Percentiles rank a stretch among this genome's conserved stretches.
Evolutionary conservation across 1,139 yeast genomes (phyloP).

Genomic region (Yamadazyma dushanensis): DNA sequence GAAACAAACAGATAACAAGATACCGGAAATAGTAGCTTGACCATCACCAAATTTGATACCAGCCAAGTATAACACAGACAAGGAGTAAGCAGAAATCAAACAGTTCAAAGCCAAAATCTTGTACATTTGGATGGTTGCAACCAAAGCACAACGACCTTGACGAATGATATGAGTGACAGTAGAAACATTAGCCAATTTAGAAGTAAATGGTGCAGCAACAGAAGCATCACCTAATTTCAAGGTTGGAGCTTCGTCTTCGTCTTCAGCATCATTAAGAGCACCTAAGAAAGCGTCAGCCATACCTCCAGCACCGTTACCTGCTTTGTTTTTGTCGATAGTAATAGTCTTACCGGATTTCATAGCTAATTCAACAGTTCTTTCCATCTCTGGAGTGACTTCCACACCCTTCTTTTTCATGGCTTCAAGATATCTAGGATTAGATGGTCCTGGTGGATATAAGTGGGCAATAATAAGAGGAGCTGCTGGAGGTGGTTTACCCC

Average conservation of each 20-base stretch:
- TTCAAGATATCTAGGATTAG: constrained; percentile 82
- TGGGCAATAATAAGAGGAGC: constrained; percentile 89
- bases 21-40: constrained; percentile 92
- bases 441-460: constrained; percentile 93
- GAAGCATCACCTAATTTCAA: constrained; percentile 98
- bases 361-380: constrained; percentile 54
- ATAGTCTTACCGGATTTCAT: constrained; percentile 33
- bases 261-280: constrained; percentile 68
- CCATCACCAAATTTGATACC: constrained; percentile 99
- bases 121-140: constrained; percentile 98
- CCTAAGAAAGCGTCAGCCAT: constrained; percentile 75
- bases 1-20: constrained; percentile 90
- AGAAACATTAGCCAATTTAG: constrained; percentile 87
- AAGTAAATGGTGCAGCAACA: constrained; percentile 98
- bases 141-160: constrained; percentile 98
- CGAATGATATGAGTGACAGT: constrained; percentile 93
- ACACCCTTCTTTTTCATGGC: constrained; percentile 86
- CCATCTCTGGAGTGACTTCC: constrained; percentile 66
- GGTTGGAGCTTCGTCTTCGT: constrained; percentile 85
- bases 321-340: constrained; percentile 29
- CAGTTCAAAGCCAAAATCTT: constrained; percentile 95
- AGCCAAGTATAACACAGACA: constrained; percentile 90
- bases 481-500: constrained; percentile 86
- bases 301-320: constrained; percentile 35
- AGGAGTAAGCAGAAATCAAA: constrained; percentile 92